Percentiles rank a stretch among this genome's conserved stretches.
These are phyloP conservation scores for Cladorrhinum samala DNA, from an alignment of 495 filamentous ascomycete genomes.

Conservation along the genomic window DNA sequence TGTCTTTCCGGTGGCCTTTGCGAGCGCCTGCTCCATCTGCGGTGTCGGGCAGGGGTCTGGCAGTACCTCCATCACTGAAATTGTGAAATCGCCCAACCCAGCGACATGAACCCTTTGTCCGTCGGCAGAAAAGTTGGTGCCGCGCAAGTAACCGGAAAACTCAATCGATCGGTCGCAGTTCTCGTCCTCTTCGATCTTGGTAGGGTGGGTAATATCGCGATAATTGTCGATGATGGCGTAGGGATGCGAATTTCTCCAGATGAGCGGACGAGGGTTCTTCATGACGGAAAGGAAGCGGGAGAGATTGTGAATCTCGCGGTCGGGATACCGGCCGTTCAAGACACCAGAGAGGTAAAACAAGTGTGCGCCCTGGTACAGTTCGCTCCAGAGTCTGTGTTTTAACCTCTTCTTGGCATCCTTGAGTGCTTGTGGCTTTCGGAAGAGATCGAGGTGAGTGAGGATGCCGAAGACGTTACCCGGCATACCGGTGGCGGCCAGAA, in stretches of 20 bases:
- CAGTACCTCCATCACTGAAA: constrained; percentile 74
- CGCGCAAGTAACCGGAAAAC: constrained; percentile 87
- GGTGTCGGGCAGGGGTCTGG: constrained; percentile 96
- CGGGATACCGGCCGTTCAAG: constrained; percentile 92
- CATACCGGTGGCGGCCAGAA: constrained; percentile 85
- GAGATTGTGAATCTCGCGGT: constrained; percentile 92
- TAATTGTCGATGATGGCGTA: constrained; percentile 91
- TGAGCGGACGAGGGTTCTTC: constrained; percentile 92
- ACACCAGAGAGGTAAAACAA: constrained; percentile 94
- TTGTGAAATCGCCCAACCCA: constrained; percentile 85
- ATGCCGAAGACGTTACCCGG: constrained; percentile 97
- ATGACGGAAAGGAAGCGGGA: constrained; percentile 93
- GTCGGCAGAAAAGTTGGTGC: constrained; percentile 88
- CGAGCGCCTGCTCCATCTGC: constrained; percentile 74
- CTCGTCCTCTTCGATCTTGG: constrained; percentile 74
- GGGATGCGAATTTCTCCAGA: constrained; percentile 96
- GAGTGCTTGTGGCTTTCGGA: constrained; percentile 83
- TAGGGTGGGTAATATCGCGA: constrained; percentile 89
- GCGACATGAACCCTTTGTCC: constrained; percentile 88
- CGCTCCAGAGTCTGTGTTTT: constrained; percentile 93
- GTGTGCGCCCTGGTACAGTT: constrained; percentile 93
- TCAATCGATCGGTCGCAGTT: constrained; percentile 88
- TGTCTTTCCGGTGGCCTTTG: constrained; percentile 74
- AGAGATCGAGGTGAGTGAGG: constrained; percentile 91
- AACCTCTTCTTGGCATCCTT: constrained; percentile 89